Conservation (phyloP, 2,329 filamentous ascomycete genomes). For the Aspergillus pseudonomiae region DNA sequence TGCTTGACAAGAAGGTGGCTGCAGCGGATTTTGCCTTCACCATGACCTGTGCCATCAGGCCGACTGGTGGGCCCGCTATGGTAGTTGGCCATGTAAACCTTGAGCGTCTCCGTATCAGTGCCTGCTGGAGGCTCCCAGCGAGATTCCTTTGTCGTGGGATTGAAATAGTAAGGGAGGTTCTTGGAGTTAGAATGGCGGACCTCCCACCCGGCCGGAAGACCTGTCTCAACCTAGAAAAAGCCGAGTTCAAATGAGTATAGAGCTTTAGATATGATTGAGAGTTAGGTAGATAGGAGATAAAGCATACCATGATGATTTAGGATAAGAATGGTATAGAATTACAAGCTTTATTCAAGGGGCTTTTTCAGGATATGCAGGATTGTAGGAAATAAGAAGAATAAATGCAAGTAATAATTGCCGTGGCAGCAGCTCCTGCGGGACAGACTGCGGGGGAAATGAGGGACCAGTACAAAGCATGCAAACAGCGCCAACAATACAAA, state of each 20-base stretch:
- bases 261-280: conserved; percentile 4
- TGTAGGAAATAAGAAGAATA: background rate
- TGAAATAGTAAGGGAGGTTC: conserved; percentile 99
- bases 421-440: conserved; percentile 10
- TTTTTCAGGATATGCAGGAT: background rate
- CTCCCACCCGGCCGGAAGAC: conserved; percentile 87
- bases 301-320: conserved; percentile 16
- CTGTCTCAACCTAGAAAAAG: conserved; percentile 65
- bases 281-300: background rate
- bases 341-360: background rate
- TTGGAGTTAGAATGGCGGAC: conserved; percentile 98
- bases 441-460: conserved; percentile 34
- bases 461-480: conserved; percentile 25
- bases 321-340: background rate
- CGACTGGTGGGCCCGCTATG: conserved; percentile 62
- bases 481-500: conserved; percentile 22
- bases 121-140: conserved; percentile 91
- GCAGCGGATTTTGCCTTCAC: conserved; percentile 84
- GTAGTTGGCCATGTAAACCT: conserved; percentile 88
- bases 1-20: conserved; percentile 96
- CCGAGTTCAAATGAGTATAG: conserved; percentile 12
- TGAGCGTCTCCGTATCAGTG: conserved; percentile 89
- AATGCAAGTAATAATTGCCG: conserved; percentile 8
- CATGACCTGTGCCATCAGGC: conserved; percentile 41
- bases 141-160: conserved; percentile 80